Evolutionary conservation across 306 rosid species (phyloP).

Genomic region (Gastrolobium bilobum): DNA sequence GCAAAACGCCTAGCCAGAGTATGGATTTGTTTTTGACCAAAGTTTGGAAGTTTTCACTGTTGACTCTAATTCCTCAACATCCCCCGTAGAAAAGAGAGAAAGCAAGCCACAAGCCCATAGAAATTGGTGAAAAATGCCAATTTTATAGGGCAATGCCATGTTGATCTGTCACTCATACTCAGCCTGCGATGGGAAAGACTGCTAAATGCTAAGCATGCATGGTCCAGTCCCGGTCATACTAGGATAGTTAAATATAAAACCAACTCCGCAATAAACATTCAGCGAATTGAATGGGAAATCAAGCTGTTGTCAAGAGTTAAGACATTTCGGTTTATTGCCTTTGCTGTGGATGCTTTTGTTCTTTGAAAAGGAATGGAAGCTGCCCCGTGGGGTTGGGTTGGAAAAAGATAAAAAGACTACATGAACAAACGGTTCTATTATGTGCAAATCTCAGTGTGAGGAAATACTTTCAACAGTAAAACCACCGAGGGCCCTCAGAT

Average conservation of each 20-base stretch:
- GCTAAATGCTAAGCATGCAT: neutral
- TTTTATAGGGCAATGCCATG: neutral
- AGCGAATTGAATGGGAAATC: conserved; percentile 8
- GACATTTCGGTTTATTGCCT: conserved; percentile 18
- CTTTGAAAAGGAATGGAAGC: conserved; percentile 11
- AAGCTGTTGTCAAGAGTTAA: conserved; percentile 16
- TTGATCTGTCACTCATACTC: neutral
- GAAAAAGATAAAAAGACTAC: conserved; percentile 8
- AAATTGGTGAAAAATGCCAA: neutral
- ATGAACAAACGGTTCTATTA: neutral
- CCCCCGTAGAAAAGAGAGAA: neutral
- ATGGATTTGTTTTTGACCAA: conserved; percentile 16
- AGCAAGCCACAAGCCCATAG: conserved; percentile 6
- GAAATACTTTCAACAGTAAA: conserved; percentile 1
- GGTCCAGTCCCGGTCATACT: neutral
- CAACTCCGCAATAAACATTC: neutral
- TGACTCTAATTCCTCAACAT: neutral
- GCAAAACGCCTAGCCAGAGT: neutral
- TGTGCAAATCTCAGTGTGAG: neutral
- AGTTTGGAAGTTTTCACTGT: conserved; percentile 31
- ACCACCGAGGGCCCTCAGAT: conserved; percentile 5
- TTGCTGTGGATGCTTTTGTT: neutral
- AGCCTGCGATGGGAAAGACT: neutral
- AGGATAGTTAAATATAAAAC: neutral
- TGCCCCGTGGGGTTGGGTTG: neutral